Conservation (phyloP, 345 rosid species). For the Gossypium rotundifolium region DNA sequence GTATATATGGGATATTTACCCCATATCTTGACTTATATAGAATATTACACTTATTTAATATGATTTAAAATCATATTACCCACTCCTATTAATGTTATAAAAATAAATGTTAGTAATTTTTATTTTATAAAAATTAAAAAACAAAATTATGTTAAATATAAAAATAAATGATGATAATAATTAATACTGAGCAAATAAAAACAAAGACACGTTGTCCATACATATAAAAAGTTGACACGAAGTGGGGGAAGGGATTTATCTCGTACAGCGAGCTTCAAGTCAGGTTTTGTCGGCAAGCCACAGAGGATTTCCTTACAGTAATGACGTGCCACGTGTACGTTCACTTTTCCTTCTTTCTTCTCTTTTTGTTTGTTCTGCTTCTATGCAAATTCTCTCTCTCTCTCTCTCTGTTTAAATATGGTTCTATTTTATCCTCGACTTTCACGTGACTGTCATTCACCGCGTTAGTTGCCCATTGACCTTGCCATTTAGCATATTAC, state of each 20-base stretch:
- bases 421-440: background rate
- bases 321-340: conserved; percentile 13
- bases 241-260: background rate
- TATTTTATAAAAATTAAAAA: too few relatives aligned
- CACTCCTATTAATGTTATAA: too few relatives aligned
- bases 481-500: background rate
- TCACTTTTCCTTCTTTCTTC: background rate
- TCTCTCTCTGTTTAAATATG: too few relatives aligned
- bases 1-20: too few relatives aligned
- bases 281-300: conserved; percentile 12
- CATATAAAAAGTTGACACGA: background rate
- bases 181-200: too few relatives aligned
- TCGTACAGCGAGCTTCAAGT: background rate
- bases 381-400: background rate
- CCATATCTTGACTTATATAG: too few relatives aligned
- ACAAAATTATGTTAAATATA: too few relatives aligned
- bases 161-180: too few relatives aligned
- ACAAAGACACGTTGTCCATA: background rate
- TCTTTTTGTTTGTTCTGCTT: too few relatives aligned
- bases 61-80: too few relatives aligned
- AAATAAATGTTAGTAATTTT: too few relatives aligned
- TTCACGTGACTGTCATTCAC: conserved; percentile 20
- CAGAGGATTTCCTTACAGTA: background rate
- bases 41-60: too few relatives aligned
- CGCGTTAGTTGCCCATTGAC: background rate